Evolutionary conservation across 345 rosid species (phyloP), one percentile per base, ranked within the genome.

Genomic region (Kandelia obovata): DNA sequence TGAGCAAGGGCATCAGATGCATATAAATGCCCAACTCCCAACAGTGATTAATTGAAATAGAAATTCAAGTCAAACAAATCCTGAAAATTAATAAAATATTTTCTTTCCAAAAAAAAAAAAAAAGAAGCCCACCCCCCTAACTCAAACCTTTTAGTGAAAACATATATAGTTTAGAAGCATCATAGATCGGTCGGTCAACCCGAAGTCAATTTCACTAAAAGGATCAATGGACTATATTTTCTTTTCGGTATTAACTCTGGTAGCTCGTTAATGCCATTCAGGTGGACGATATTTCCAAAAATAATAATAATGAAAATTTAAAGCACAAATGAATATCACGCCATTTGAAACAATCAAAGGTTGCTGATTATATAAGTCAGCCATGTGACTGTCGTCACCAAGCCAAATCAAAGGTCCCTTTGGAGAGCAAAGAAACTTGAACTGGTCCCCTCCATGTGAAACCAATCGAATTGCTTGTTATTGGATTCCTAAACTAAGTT

Each of bases 371-470:
- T 46, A 37, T 17, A 53, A 77, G 56, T 57, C 59, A 73, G 72
- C 23, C 47, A 62, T 73, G 28, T 23, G 73, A 76, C 69, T 64
- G 0, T 31, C 47, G 20, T 53, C 75, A 65, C 62, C 51, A 35
- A 2, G 5, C 11, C 58, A n/a, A 55, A n/a, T 16, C 9, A 20
- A 43, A 47, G 63, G 15, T 58, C 66, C 67, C 75, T 65, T 65
- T n/a, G 53, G 65, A 65, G 26, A 65, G 30, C 75, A 43, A 76
- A 74, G 85, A 66, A 78, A 70, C 32, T 6, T 30, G 23, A 43
- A 37, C 47, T 75, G 81, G 73, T 86, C 81, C 85, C 86, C 82
- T 78, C 82, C 71, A 52, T 57, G 73, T 61, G 65, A 69, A 81
- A 31, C 81, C 81, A 76, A 74, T 68, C 56, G 66, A 69, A 77